These are phyloP conservation scores for Salix brachista DNA, from an alignment of 345 rosid species.

Conservation along the genomic window DNA sequence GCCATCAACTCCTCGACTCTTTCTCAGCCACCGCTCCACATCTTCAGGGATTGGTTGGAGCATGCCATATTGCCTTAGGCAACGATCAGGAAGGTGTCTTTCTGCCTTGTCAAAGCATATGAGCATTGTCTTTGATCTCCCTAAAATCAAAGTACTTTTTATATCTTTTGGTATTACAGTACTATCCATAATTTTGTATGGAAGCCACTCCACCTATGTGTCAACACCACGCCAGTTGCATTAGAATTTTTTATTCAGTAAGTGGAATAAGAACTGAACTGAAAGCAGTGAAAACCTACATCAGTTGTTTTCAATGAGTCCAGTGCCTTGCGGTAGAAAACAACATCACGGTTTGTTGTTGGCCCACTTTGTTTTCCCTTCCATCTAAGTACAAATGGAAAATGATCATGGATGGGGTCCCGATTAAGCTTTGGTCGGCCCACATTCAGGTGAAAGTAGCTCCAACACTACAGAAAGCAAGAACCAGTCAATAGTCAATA, in stretches of 20 bases:
- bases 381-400: slow-evolving; percentile 88
- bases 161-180: slow-evolving; percentile 65
- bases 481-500: slow-evolving; percentile 15
- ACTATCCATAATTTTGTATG: slow-evolving; percentile 65
- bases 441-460: slow-evolving; percentile 83
- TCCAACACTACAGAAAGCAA: slow-evolving; percentile 68
- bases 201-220: slow-evolving; percentile 84
- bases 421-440: slow-evolving; percentile 86
- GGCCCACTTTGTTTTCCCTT: slow-evolving; percentile 97
- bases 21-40: slow-evolving; percentile 86
- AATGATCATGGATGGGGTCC: slow-evolving; percentile 74
- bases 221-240: neutral
- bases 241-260: neutral
- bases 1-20: slow-evolving; percentile 95
- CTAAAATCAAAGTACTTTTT: slow-evolving; percentile 53
- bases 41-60: slow-evolving; percentile 76
- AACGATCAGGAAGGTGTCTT: slow-evolving; percentile 96
- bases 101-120: slow-evolving; percentile 98
- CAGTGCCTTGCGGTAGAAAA: slow-evolving; percentile 78
- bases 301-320: slow-evolving; percentile 73
- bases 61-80: slow-evolving; percentile 78
- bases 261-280: neutral
- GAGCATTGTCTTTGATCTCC: slow-evolving; percentile 91
- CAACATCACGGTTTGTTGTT: slow-evolving; percentile 80
- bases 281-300: slow-evolving; percentile 36